A percentile compares a stretch with the other conserved stretches of the same genome.
These are phyloP conservation scores for Phanerochaete sordida DNA, from an alignment of 768 basidiomycete genomes.

Conservation along the genomic window DNA sequence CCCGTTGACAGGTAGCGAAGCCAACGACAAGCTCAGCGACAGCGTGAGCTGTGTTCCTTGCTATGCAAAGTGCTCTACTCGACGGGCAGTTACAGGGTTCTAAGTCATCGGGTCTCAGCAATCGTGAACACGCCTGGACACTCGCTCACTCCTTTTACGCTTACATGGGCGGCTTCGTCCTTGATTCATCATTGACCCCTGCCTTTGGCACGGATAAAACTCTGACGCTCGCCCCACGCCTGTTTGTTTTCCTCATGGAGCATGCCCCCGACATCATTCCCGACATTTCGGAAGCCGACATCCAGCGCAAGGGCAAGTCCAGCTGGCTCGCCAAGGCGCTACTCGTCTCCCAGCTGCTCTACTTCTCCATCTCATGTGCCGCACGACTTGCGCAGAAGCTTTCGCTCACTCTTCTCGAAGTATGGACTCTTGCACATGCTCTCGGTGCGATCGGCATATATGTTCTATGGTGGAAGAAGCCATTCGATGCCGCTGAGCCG, in stretches of 20 bases:
- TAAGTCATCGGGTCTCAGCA: not conserved
- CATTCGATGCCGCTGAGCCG: slow-evolving; percentile 25
- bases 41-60: too few relatives aligned
- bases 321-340: slow-evolving; percentile 28
- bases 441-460: slow-evolving; percentile 29
- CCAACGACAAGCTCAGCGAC: too few relatives aligned
- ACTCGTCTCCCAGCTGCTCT: slow-evolving; percentile 28
- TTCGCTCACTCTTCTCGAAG: slow-evolving; percentile 30
- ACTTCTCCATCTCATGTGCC: slow-evolving; percentile 31
- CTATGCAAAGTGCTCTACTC: too few relatives aligned
- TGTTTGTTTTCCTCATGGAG: slow-evolving; percentile 4
- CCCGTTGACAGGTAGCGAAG: too few relatives aligned
- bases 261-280: slow-evolving; percentile 9
- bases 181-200: not conserved
- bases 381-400: slow-evolving; percentile 21
- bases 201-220: not conserved
- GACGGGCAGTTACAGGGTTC: not conserved
- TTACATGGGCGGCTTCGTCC: slow-evolving; percentile 27
- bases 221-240: slow-evolving; percentile 3
- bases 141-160: slow-evolving; percentile 23
- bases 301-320: slow-evolving; percentile 31
- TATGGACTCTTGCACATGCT: slow-evolving; percentile 33
- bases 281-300: slow-evolving; percentile 14
- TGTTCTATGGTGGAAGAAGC: slow-evolving; percentile 38
- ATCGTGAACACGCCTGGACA: slow-evolving; percentile 13